Base-by-base conservation (phyloP, 1,284 basidiomycete genomes). In the Exobasidium rhododendri region DNA sequence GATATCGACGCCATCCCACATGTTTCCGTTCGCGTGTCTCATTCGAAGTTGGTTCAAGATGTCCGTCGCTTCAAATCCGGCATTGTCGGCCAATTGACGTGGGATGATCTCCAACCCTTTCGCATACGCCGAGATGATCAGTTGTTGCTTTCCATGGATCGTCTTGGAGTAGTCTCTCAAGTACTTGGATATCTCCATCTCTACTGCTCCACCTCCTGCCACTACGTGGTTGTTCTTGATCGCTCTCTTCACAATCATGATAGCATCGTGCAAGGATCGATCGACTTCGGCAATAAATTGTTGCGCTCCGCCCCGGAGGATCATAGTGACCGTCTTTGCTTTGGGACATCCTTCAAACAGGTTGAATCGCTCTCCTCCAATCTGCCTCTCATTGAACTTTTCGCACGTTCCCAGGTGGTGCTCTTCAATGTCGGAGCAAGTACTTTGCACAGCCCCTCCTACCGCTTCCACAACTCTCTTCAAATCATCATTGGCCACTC, bases 241-340 rank as follows among this genome's bases (percentile, higher is more conserved):
- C 6, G 96, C 94, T 49, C 96, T 86, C 82, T 96, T 96, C 53
- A 99, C 96, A 32, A 99, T 94, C 94, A 98, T 98, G 79, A 98
- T 94, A 2, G 94, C 94, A 79, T 99, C 96, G 80, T 99, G 94
- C 73, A 99, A 82, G 86, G 90, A 93, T 61, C 96, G 85, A 81
- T 97, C 94, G 10, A 98, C 94, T 81, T 98, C 96, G 73, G 94
- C 92, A 67, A 98, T 98, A 81, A 99, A 97, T 81, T 99, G 96
- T 79, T 98, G 94, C 0, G 96, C 96, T 24, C 96, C 96, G 64
- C 96, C 96, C 62, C 96, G 87, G 62, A 99, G 86, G 35, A 99
- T 83, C 20, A 98, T 82, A n/a, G 96, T 98, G 81, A 94, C 97
- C 0, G 96, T 97, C 83, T 94, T 94, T n/a, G 96, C 91, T 81